phyloP scores from a whole-genome alignment of 768 basidiomycete species.

The Leccinum arenicola region DNA sequence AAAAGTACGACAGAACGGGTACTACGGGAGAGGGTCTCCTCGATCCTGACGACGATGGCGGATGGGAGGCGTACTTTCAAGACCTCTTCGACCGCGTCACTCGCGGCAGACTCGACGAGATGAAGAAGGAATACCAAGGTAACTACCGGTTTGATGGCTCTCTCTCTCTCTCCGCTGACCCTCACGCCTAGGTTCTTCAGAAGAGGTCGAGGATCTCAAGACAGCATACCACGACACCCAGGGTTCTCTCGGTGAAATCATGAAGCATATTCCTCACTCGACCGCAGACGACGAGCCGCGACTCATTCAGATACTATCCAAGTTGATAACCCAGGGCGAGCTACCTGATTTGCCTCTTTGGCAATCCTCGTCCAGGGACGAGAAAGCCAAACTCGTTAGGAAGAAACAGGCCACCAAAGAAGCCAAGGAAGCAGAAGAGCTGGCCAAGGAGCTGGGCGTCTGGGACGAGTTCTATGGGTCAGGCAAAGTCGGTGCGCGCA shows the following conservation, averaged over 20 bases:
- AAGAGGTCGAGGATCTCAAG: constrained; percentile 81
- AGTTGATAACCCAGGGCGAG: constrained; percentile 58
- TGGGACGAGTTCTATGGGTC: constrained; percentile 92
- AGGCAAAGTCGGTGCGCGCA: constrained; percentile 62
- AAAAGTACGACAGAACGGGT: constrained; percentile 83
- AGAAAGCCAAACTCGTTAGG: constrained; percentile 72
- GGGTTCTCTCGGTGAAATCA: constrained; percentile 79
- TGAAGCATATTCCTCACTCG: constrained; percentile 84
- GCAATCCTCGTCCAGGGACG: constrained; percentile 71
- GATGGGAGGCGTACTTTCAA: constrained; percentile 94
- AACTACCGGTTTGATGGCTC: neutral
- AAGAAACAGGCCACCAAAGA: constrained; percentile 75
- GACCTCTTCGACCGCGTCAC: constrained; percentile 87
- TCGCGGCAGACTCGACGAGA: constrained; percentile 81
- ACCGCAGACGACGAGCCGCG: constrained; percentile 82
- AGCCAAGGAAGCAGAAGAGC: constrained; percentile 77
- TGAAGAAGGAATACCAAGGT: constrained; percentile 95
- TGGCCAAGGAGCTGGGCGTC: constrained; percentile 85
- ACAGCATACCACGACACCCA: constrained; percentile 65
- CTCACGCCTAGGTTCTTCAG: constrained; percentile 62
- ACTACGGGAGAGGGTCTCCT: constrained; percentile 77
- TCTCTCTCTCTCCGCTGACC: neutral
- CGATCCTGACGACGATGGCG: constrained; percentile 70
- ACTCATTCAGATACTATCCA: constrained; percentile 66
- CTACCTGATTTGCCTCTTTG: constrained; percentile 59